Percentiles rank a stretch among this genome's conserved stretches.
Evolutionary conservation across 495 filamentous ascomycete genomes (phyloP).

Genomic region (Bryoglossum gracile): DNA sequence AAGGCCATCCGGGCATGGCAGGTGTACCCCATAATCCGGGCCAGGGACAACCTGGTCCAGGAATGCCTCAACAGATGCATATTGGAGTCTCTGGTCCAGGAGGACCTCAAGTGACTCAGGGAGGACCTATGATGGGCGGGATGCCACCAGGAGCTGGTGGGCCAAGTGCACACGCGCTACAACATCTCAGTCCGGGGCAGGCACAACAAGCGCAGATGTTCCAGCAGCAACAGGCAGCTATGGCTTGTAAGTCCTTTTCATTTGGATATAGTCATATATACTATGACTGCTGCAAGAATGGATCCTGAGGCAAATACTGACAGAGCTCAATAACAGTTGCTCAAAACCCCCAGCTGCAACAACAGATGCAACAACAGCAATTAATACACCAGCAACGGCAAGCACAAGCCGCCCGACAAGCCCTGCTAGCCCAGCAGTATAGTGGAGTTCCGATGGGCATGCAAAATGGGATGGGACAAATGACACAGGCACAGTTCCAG

Average conservation of each 20-base stretch:
- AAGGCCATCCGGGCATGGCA: slow-evolving; percentile 77
- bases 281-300: no score
- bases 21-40: slow-evolving; percentile 53
- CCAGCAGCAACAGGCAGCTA: slow-evolving; percentile 22
- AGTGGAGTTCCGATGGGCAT: slow-evolving; percentile 46
- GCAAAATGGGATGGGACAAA: slow-evolving; percentile 51
- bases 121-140: slow-evolving; percentile 62
- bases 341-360: slow-evolving; percentile 22
- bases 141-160: slow-evolving; percentile 68
- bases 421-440: slow-evolving; percentile 35
- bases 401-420: slow-evolving; percentile 41
- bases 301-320: slow-evolving; percentile 19
- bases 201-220: slow-evolving; percentile 41
- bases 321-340: slow-evolving; percentile 17
- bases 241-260: no score
- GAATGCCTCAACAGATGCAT: slow-evolving; percentile 74
- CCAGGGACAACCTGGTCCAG: slow-evolving; percentile 50
- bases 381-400: slow-evolving; percentile 33
- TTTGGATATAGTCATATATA: no score
- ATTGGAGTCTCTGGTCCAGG: slow-evolving; percentile 77
- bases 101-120: slow-evolving; percentile 70
- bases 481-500: slow-evolving; percentile 48
- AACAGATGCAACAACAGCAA: slow-evolving; percentile 25
- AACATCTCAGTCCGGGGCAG: slow-evolving; percentile 66
- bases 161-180: slow-evolving; percentile 71